Percentiles rank a stretch among this genome's conserved stretches.
Conservation (phyloP, 2,329 filamentous ascomycete genomes). For the Aspergillus ustus region DNA sequence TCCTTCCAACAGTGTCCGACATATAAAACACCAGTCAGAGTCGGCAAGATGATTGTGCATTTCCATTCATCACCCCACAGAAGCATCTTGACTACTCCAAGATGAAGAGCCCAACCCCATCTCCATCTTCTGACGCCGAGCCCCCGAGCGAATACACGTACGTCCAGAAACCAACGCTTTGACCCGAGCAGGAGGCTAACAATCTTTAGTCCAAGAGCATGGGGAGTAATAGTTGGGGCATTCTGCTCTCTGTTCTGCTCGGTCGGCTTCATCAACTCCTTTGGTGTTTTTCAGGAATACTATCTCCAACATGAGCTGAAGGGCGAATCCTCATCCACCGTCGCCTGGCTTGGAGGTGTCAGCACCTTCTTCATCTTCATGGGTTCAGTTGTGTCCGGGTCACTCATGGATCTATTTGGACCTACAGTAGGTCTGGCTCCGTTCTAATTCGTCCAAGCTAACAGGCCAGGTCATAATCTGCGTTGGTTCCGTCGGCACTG, state of each 20-base stretch:
- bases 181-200: background rate
- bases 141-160: constrained; percentile 33
- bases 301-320: constrained; percentile 34
- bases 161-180: background rate
- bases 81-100: background rate
- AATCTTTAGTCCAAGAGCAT: constrained; percentile 29
- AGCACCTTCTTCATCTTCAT: constrained; percentile 39
- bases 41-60: no score
- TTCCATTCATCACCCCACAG: background rate
- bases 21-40: background rate
- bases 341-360: constrained; percentile 42
- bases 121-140: background rate
- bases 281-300: constrained; percentile 42
- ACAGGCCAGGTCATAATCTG: constrained; percentile 33
- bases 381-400: constrained; percentile 33
- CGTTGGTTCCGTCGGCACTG: constrained; percentile 31
- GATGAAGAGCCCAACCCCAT: background rate
- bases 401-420: constrained; percentile 38
- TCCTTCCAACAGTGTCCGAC: background rate
- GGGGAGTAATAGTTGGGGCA: constrained; percentile 36
- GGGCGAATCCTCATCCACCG: constrained; percentile 32
- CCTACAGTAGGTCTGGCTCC: constrained; percentile 27
- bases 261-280: constrained; percentile 45
- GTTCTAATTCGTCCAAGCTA: background rate
- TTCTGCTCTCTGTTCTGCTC: constrained; percentile 40